phyloP scores from a whole-genome alignment of 208 protist genomes.

The Acanthamoeba healyi region DNA sequence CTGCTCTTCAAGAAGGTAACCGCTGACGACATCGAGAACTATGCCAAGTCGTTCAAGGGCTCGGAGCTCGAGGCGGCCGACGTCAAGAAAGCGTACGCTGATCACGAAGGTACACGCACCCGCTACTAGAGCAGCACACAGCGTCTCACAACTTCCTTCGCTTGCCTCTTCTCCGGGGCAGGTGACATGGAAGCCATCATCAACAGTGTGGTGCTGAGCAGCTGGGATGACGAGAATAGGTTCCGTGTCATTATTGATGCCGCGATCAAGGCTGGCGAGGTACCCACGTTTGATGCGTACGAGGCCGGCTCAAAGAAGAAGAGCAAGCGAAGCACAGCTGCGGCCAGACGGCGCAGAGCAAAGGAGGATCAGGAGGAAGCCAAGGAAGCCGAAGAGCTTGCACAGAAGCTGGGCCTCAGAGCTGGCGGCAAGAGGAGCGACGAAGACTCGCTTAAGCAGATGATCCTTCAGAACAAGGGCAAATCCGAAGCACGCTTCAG shows the following conservation, averaged over 20 bases:
- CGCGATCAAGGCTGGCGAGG: neutral
- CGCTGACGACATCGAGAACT: constrained; percentile 41
- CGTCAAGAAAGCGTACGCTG: constrained; percentile 46
- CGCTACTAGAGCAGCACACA: too few relatives aligned
- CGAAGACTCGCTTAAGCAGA: constrained; percentile 7
- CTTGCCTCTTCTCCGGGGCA: neutral
- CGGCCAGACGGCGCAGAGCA: neutral
- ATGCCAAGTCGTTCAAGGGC: constrained; percentile 54
- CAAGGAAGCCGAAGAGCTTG: constrained; percentile 61
- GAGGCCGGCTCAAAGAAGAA: neutral
- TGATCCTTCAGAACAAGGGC: constrained; percentile 41
- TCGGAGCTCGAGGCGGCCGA: constrained; percentile 6
- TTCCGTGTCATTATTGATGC: constrained; percentile 52
- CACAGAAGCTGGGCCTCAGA: constrained; percentile 18
- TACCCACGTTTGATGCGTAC: neutral
- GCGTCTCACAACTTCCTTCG: neutral
- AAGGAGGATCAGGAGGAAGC: constrained; percentile 41
- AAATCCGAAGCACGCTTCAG: constrained; percentile 15
- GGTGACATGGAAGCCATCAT: constrained; percentile 67
- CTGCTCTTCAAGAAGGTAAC: constrained; percentile 64
- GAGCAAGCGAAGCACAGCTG: neutral
- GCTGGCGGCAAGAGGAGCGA: neutral
- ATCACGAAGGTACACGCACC: neutral
- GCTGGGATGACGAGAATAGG: constrained; percentile 61
- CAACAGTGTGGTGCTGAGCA: constrained; percentile 40